Base-by-base conservation (phyloP, 1,139 yeast genomes). In the Lodderomyces theae region DNA sequence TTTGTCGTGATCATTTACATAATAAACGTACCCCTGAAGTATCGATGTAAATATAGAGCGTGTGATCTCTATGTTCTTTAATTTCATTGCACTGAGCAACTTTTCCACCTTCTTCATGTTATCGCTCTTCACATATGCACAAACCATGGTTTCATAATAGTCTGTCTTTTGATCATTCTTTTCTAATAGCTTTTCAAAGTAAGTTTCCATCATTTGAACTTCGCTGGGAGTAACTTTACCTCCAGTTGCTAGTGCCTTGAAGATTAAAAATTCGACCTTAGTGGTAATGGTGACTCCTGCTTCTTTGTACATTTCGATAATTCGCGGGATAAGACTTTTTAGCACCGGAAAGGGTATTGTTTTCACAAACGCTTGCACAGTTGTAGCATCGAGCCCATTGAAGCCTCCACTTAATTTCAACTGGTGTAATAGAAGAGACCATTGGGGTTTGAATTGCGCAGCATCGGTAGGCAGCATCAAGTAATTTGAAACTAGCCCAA, bases 21-120 rank as follows among this genome's bases (percentile, higher is more conserved):
- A 72, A 46, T 66, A 71, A 3, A 81, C 79, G 53, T 86, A 82
- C 16, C 88, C 75, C 46, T 83, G 82, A 40, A 89, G 60, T 1
- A 88, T 70, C 19, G 80, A 77, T 1, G 86, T 74, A 51, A 82
- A 84, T 3, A 84, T 72, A 3, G 67, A 63, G n/a, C 73, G 66
- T 5, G 80, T 69, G 2, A 92, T 86, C 31, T 66, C 64, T 4
- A 84, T 46, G 0, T 72, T 75, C n/a, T 54, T 50, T 2, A 48
- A 48, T 42, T 73, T 69, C 83, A 86, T 80, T 42, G 71, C 71
- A 7, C 60, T 56, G 22, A 83, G 56, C 24, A 63, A 56, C 5
- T 62, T 51, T 41, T 71, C 69, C 37, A 72, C 57, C 37, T 58
- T 58, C 3, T 52, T 57, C 49, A 70, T 43, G 37, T 62, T 50